Base-by-base conservation (phyloP, 2,329 filamentous ascomycete genomes). In the Plenodomus lindquistii region DNA sequence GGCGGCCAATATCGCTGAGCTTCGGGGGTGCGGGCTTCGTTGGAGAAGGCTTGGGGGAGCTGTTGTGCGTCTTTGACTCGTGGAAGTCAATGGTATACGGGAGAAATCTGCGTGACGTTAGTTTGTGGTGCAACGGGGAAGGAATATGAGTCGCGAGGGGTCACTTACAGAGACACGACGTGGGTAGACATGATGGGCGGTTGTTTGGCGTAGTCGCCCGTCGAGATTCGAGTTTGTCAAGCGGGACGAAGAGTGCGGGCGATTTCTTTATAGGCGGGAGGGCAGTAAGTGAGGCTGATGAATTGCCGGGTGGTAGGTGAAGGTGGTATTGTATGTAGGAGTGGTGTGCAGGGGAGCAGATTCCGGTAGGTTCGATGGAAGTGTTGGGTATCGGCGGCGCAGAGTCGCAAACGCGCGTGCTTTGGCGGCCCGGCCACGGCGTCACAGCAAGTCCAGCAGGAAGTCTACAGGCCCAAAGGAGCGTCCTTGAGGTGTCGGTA, bases 41-140 rank as follows among this genome's bases (percentile, higher is more conserved):
- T 24, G 58, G 65, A 47, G 54, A 55, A 22, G 73, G 61, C 84
- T 83, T 42, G 38, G 44, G 42, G 21, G 52, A 51, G 15, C 27
- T 31, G 6, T 4, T 15, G 27, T 31, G 4, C 4, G 27, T 4
- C 34, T 60, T 53, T 37, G 59, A 53, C 47, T 86, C 86, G 44
- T 77, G 68, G 72, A 97, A 97, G 72, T 96, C 86, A 65, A 96
- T 81, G 35, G 93, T 97, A 72, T 96, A 92, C 27, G 93, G 93
- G 29, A 97, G 83, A 70, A 96, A 96, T 48, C 92, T 96, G 68
- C n/a, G 41, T 5, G 5, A 27, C 41, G 44, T 60, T 42, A 64
- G 58, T 46, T n/a, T 18, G 17, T n/a, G 21, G 3, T 24, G 36
- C 11, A 8, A n/a, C n/a, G n/a, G 9, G 17, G 16, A 39, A 3